These are phyloP conservation scores for Aureobasidium sp. DNA, from an alignment of 2,329 filamentous ascomycete species.

Conservation along the genomic window DNA sequence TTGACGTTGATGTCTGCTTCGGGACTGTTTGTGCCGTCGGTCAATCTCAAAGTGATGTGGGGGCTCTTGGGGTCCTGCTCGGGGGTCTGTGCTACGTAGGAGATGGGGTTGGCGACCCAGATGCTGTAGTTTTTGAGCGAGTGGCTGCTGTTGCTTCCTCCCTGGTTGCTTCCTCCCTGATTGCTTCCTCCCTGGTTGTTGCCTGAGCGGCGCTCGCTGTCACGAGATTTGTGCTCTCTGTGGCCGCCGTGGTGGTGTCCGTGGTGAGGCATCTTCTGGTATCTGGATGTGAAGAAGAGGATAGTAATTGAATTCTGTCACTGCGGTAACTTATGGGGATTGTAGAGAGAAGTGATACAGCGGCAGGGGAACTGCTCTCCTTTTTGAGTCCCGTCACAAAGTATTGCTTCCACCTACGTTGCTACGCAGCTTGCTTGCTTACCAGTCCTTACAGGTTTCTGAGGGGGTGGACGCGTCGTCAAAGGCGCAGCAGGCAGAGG, in stretches of 20 bases:
- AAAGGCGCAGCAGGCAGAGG: not conserved
- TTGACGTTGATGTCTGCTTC: slow-evolving; percentile 29
- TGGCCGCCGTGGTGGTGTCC: not conserved
- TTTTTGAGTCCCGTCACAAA: not conserved
- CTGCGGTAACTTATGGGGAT: not conserved
- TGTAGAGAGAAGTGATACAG: not conserved
- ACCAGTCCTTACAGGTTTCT: not conserved
- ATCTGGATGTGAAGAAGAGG: not conserved
- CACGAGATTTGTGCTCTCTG: not conserved
- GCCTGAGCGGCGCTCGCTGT: not conserved
- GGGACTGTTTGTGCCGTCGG: slow-evolving; percentile 16
- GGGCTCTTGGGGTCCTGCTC: slow-evolving; percentile 18
- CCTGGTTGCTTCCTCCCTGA: not conserved
- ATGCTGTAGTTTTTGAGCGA: not conserved
- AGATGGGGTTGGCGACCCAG: slow-evolving; percentile 9
- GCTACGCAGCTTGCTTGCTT: not conserved
- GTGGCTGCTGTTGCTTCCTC: not conserved
- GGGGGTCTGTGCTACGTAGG: slow-evolving; percentile 17
- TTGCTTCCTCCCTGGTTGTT: not conserved
- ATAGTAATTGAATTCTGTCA: not conserved
- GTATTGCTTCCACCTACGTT: not conserved
- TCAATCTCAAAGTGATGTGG: slow-evolving; percentile 28
- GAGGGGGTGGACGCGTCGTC: not conserved
- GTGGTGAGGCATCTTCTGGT: not conserved
- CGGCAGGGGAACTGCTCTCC: not conserved